A percentile compares a stretch with the other conserved stretches of the same genome.
Evolutionary conservation across 108 stramenopile species (phyloP).

Genomic region (Cyclostephanos tholiformis): DNA sequence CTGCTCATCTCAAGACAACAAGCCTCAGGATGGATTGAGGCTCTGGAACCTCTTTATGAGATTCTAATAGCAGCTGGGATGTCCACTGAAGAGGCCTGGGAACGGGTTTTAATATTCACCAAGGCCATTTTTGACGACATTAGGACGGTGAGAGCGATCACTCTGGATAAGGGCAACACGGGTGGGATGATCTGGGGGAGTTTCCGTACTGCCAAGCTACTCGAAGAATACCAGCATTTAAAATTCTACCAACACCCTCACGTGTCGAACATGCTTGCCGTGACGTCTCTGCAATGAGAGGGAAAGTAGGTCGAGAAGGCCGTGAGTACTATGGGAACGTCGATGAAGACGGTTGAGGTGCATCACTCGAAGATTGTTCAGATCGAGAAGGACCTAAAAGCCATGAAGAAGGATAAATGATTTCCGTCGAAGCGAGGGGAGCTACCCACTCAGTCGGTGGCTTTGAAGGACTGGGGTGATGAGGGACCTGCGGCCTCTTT

Average conservation of each 20-base stretch:
- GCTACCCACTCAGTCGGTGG: too few relatives aligned
- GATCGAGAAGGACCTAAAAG: neutral
- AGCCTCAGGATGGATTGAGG: too few relatives aligned
- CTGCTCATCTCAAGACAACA: neutral
- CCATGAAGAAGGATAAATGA: too few relatives aligned
- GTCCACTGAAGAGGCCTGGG: neutral
- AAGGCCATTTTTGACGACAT: neutral
- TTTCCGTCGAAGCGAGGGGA: too few relatives aligned
- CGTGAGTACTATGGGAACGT: neutral
- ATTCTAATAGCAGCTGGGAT: neutral
- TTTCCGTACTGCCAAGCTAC: neutral
- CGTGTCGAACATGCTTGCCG: constrained; percentile 1
- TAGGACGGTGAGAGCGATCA: neutral
- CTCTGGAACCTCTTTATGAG: too few relatives aligned
- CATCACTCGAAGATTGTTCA: neutral
- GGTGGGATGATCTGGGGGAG: constrained; percentile 8
- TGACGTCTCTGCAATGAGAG: constrained; percentile 1
- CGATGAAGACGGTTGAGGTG: neutral
- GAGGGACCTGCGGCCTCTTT: too few relatives aligned
- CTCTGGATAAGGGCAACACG: neutral
- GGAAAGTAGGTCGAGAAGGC: neutral
- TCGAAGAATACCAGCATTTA: neutral
- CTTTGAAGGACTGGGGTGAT: too few relatives aligned
- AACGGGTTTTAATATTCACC: neutral
- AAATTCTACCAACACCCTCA: neutral